phyloP scores from a whole-genome alignment of 2,329 filamentous ascomycete species.

The Aureobasidium sp. region DNA sequence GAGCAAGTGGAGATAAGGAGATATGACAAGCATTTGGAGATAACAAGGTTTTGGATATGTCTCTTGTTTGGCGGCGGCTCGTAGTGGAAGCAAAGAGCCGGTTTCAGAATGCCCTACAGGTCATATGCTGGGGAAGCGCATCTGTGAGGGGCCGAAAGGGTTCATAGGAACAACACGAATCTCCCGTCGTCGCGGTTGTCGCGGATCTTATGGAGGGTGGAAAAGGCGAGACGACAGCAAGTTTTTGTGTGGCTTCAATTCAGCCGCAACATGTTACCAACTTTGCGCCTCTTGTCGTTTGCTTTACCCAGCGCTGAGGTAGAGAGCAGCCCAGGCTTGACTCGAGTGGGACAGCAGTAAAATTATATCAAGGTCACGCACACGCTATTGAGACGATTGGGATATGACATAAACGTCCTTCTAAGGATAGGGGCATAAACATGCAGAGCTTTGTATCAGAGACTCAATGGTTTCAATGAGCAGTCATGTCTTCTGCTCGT shows the following conservation, averaged over 20 bases:
- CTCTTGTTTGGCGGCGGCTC: too few species aligned
- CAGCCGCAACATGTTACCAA: not conserved
- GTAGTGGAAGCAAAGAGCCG: not conserved
- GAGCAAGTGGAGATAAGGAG: too few species aligned
- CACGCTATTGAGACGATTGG: not conserved
- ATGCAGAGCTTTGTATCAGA: not conserved
- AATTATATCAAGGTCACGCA: conserved; percentile 1
- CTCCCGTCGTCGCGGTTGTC: not conserved
- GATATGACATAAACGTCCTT: not conserved
- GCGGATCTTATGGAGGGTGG: not conserved
- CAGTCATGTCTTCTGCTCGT: not conserved
- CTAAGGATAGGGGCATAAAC: not conserved
- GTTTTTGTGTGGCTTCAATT: not conserved
- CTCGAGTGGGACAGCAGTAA: not conserved
- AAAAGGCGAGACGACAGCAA: not conserved
- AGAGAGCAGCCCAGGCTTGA: not conserved
- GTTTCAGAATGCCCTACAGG: not conserved
- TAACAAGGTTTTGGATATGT: too few species aligned
- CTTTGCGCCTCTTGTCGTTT: not conserved
- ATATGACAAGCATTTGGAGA: too few species aligned
- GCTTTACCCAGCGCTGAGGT: not conserved
- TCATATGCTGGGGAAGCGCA: not conserved
- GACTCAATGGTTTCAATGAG: not conserved
- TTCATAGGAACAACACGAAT: too few species aligned
- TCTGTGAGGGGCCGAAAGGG: conserved; percentile 1